Base-by-base conservation (phyloP, 768 basidiomycete species). In the Epithele typhae region DNA sequence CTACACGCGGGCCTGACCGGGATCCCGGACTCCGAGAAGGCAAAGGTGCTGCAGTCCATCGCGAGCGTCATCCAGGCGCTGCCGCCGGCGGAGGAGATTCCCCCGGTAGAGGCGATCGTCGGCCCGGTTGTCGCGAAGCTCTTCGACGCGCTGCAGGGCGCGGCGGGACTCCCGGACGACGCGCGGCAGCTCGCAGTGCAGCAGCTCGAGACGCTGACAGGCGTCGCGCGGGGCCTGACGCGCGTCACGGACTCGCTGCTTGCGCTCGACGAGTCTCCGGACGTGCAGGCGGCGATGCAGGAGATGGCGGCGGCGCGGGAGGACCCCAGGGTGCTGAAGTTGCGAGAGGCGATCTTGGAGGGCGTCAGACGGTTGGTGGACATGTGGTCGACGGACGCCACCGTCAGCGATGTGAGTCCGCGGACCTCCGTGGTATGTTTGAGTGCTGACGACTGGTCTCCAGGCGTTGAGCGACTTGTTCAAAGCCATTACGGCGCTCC, bases 31-130 rank as follows among this genome's bases (percentile, higher is more conserved):
- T 80, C 83, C 18, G 92, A 95, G 64, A 88, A 87, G 66, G 79
- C 81, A 55, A 96, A 94, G 65, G 89, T 96, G 1, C 69, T 96
- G 37, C 88, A 96, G 61, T 90, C 87, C 0, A 94, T 97, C 42
- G 82, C 91, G 1, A 95, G 92, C 52, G 91, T 97, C 3, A 87
- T 96, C 25, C 90, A 96, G 58, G 94, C 93, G 0, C 65, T 97
- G 40, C 84, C 89, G 0, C 82, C 90, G 0, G 70, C 70, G 34
- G 85, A 92, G 35, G 87, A 80, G 46, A 83, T 95, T 22, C 74
- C 80, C 0, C 87, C 92, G 0, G 74, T 94, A 19, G 79, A 85
- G 78, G 84, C 81, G 0, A 87, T 95, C 46, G 76, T 91, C 5
- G 73, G 69, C 43, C 92, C 92, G 0, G 81, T 94, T 3, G 68